Percentiles rank a stretch among this genome's conserved stretches.
These are phyloP conservation scores for Torulaspora globosa DNA, from an alignment of 1,139 yeast species.

Conservation along the genomic window DNA sequence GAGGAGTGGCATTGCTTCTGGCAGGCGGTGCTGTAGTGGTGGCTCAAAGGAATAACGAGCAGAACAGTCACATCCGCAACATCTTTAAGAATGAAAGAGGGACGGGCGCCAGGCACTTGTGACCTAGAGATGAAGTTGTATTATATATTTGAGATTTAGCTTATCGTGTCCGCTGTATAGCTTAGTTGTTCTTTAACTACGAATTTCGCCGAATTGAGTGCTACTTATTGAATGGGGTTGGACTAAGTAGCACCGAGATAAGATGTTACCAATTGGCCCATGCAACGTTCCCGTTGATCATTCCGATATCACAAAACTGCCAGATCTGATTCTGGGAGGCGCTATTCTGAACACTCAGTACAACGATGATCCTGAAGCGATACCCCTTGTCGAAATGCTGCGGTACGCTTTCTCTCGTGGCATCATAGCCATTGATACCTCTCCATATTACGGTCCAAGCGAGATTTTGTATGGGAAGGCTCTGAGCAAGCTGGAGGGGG, in stretches of 20 bases:
- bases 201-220: background rate
- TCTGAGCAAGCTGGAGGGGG: conserved; percentile 39
- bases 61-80: conserved; percentile 16
- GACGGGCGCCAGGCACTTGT: conserved; percentile 10
- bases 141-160: background rate
- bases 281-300: background rate
- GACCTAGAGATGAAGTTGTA: background rate
- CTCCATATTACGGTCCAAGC: conserved; percentile 91
- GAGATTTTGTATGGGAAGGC: conserved; percentile 72
- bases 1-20: conserved; percentile 19
- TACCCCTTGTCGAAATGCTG: conserved; percentile 58
- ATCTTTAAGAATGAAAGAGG: conserved; percentile 23
- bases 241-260: too few relatives aligned
- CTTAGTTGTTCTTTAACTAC: background rate
- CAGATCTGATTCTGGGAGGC: conserved; percentile 70
- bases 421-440: conserved; percentile 76
- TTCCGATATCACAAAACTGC: conserved; percentile 15
- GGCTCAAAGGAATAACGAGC: conserved; percentile 21
- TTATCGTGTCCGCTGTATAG: conserved; percentile 1
- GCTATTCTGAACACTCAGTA: conserved; percentile 81
- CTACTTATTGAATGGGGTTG: background rate
- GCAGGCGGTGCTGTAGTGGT: conserved; percentile 18
- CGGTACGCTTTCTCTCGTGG: conserved; percentile 61
- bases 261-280: conserved; percentile 7
- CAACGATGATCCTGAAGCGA: conserved; percentile 55